Conservation (phyloP, 2,329 filamentous ascomycete genomes). For the Capronia americana region DNA sequence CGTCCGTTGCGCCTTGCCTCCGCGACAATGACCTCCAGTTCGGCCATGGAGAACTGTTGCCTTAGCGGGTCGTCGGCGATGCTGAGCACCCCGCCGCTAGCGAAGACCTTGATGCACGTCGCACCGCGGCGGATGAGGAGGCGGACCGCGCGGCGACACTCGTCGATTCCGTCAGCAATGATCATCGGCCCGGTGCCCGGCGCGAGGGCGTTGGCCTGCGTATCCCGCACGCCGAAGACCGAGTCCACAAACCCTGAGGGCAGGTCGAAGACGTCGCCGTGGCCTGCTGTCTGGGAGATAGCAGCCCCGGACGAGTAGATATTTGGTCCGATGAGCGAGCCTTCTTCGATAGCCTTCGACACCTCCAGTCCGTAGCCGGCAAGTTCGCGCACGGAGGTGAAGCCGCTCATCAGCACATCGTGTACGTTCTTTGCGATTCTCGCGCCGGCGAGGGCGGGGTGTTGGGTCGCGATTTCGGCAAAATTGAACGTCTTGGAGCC, state of each 20-base stretch:
- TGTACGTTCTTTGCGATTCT: conserved; percentile 51
- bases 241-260: conserved; percentile 41
- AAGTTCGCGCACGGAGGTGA: conserved; percentile 59
- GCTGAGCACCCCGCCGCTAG: conserved; percentile 54
- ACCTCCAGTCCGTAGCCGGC: conserved; percentile 57
- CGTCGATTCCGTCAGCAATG: conserved; percentile 56
- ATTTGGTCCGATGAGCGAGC: conserved; percentile 55
- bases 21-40: conserved; percentile 53
- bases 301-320: conserved; percentile 56
- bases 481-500: conserved; percentile 44
- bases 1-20: conserved; percentile 52
- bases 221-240: conserved; percentile 33
- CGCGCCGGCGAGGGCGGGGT: conserved; percentile 49
- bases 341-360: conserved; percentile 52
- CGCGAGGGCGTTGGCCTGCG: conserved; percentile 20
- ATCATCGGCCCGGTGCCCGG: conserved; percentile 26
- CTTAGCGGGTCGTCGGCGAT: conserved; percentile 53
- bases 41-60: conserved; percentile 54
- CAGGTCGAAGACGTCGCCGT: conserved; percentile 54
- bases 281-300: conserved; percentile 58
- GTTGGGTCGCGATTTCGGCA: conserved; percentile 22
- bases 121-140: conserved; percentile 55
- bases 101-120: conserved; percentile 57
- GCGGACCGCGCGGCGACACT: conserved; percentile 54
- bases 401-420: conserved; percentile 55